Evolutionary conservation across 768 basidiomycete genomes (phyloP), one percentile per base, ranked within the genome.

Genomic region (Pisolithus marmoratus): DNA sequence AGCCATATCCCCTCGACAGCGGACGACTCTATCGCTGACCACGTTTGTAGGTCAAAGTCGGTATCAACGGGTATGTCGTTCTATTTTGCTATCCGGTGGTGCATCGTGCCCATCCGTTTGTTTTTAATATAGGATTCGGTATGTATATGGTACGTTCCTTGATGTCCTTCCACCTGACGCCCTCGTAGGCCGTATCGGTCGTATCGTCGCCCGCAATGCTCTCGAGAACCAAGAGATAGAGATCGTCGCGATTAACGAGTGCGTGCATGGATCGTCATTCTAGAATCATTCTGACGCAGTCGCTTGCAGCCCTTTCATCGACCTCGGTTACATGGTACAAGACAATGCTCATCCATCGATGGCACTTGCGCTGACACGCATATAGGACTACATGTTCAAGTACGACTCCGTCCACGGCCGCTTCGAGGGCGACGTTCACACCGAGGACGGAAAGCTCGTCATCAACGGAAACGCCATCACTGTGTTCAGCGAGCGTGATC

Each of bases 311-410:
- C 95, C 95, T 50, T 99, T 98, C 85, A 97, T 99, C 58, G 85
- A 91, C 69, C 84, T 94, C 60, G 80, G 85, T 3, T 98, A 99
- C 84, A 96, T 98, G 94, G 95, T 87, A 49, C 34, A 14, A 31
- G 80, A 60, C 1, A 44, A 17, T 2, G 1, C 9, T 40, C 46
- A 19, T 26, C 5, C 29, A 14, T 20, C 19, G 34, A 9, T 20
- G n/a, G 37, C 27, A 11, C 41, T 15, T 20, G 38, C 19, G 46
- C 42, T 42, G 20, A 49, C 24, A 20, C 5, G 29, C 49, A 19
- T 50, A 20, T 53, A 91, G 89, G 87, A 94, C 68, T 96, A 96
- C 82, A 93, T 96, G 92, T 94, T 96, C 88, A 95, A 93, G 79
- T 94, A 83, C 67, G 92, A 94, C 70, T 88, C 92, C 52, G 90